Evolutionary conservation across 1,284 basidiomycete species (phyloP), one percentile per base, ranked within the genome.

Genomic region (Athelia sp.): DNA sequence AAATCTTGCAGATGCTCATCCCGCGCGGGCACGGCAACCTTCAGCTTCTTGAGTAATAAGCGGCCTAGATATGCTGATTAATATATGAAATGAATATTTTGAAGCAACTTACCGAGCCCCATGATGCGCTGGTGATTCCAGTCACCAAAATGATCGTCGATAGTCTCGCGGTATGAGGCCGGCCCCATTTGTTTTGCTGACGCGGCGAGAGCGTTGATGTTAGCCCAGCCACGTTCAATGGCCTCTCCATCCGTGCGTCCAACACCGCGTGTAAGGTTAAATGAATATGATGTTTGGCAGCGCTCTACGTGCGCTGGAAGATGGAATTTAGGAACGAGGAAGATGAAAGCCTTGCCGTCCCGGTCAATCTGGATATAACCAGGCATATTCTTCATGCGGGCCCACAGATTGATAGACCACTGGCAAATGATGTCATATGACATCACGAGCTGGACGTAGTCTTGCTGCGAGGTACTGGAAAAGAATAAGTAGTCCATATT

Each of bases 181-280:
- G 50, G 46, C 23, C 29, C 45, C 51, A 53, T 53, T 36, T 53
- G 42, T 23, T 32, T 22, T n/a, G 50, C 40, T 17, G 36, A 43
- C 21, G 14, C 26, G 3, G 24, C 23, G 21, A 49, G 10, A 15
- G 19, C 14, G 18, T 45, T 45, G 15, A 42, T 48, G 19, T 55
- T 15, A 9, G 49, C 24, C 56, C 56, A 58, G 2, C 26, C 40
- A 18, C 45, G 9, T 40, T 56, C 56, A 22, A 55, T 40, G 6
- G 31, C 49, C 36, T 58, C 55, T 4, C 55, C 54, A 34, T 50
- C 43, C 22, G 47, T 48, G 2, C 49, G 43, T n/a, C 51, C 56
- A 18, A 45, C 46, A 14, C 49, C 49, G 4, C 3, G 17, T n/a
- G 32, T 47, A 47, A 44, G 51, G n/a, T 53, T 49, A 11, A 55